Base-by-base conservation (phyloP, 2,329 filamentous ascomycete species). In the Pyrenophora tritici-repentis region DNA sequence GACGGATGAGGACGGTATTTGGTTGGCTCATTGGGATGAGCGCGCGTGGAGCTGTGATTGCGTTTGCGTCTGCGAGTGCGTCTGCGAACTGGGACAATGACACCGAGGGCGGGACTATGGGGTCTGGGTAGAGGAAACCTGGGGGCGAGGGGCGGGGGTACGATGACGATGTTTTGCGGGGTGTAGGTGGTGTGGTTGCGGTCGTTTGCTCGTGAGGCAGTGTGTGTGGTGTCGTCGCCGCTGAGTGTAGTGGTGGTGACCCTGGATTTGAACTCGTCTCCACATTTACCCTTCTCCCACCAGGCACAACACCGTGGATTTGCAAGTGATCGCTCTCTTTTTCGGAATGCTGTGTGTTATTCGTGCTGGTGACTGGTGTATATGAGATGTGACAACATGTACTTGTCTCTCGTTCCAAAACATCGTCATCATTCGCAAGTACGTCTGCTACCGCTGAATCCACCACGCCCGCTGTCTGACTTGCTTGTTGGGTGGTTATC, bases 61-160 rank as follows among this genome's bases (percentile, higher is more conserved):
- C 18, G 18, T 20, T 20, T 20, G 18, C 18, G 26, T 12, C 9
- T 13, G 26, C 9, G 26, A 10, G 24, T 29, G 5, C 5, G 24
- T 8, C 18, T 29, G 26, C 26, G 26, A 13, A 10, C 6, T 22
- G 40, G 29, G 18, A 24, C 3, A 5, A 20, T 20, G 8, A 7
- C 9, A 31, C 45, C 1, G 41, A 14, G 10, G 14, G 38, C 2
- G 54, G 59, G 4, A 56, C 52, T 2, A 60, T 57, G 2, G 39
- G 10, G 8, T 34, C 26, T 6, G 53, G 53, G n/a, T 55, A 55
- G 13, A 54, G 35, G 22, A 61, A 55, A 2, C 37, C 31, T 1
- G 56, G 50, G 0, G 56, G 50, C 1, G 56, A 53, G 17, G 42
- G 37, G 14, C 48, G 43, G 3, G 53, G 55, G 18, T 54, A 55